Evolutionary conservation across 805 yeast genomes (phyloP).

Genomic region (Candida golubevii): DNA sequence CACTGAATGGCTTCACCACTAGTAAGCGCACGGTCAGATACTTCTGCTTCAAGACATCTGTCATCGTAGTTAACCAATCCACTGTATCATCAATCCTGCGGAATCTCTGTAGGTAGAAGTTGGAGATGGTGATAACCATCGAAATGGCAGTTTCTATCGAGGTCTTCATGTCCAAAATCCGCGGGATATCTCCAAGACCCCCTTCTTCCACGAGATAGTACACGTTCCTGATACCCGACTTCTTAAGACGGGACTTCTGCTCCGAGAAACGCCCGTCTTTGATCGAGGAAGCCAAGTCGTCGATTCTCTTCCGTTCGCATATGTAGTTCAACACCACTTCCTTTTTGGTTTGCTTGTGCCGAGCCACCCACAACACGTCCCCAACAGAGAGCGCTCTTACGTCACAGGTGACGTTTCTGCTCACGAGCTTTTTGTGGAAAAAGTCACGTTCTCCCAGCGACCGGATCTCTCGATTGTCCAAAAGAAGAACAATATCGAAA

Average conservation of each 20-base stretch:
- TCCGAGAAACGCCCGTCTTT: conserved; percentile 86
- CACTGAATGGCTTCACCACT: conserved; percentile 48
- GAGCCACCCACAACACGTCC: conserved; percentile 87
- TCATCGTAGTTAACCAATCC: conserved; percentile 48
- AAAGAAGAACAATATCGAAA: conserved; percentile 55
- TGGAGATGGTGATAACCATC: conserved; percentile 58
- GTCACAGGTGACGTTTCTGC: conserved; percentile 47
- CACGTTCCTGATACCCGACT: conserved; percentile 62
- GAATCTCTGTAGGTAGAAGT: conserved; percentile 66
- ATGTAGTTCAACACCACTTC: conserved; percentile 75
- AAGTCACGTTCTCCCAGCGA: conserved; percentile 65
- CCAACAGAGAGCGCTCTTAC: conserved; percentile 69
- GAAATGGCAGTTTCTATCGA: conserved; percentile 76
- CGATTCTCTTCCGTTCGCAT: conserved; percentile 86
- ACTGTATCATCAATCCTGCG: conserved; percentile 72
- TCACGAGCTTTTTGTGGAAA: conserved; percentile 52
- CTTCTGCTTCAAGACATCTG: conserved; percentile 37
- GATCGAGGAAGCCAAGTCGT: conserved; percentile 78
- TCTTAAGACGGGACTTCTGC: conserved; percentile 72
- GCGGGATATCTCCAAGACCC: conserved; percentile 38
- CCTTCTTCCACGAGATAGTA: conserved; percentile 81
- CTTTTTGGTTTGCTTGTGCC: conserved; percentile 49
- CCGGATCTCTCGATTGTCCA: conserved; percentile 82
- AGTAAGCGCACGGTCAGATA: conserved; percentile 39
- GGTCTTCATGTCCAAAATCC: conserved; percentile 44